Base-by-base conservation (phyloP, 169 alveolate genomes). In the Plasmodium vinckei region DNA sequence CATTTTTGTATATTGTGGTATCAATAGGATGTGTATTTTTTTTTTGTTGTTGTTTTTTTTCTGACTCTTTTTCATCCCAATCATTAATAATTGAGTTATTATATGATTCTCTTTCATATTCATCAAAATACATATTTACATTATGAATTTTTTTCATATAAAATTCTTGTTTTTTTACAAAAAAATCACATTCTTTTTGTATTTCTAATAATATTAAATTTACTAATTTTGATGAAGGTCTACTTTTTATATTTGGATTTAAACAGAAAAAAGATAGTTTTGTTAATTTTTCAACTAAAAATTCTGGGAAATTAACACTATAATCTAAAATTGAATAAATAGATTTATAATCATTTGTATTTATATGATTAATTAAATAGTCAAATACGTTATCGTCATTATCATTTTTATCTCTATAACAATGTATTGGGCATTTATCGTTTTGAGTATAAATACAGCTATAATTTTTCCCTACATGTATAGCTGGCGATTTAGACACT, bases 171-270 rank as follows among this genome's bases (percentile, higher is more conserved):
- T 75, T 64, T 27, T 75, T 75, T n/a, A 75, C 51, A 59, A 63
- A 75, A 19, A 54, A 75, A 7, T 75, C 77, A 33, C 88, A 47
- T 67, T 75, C 88, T 46, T 75, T 75, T 47, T 75, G 77, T 63
- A 75, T 75, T 64, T 75, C 88, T 5, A 75, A 57, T 25, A 75
- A n/a, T 12, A 75, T 75, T 63, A 75, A 27, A 56, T 75, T 75
- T 25, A 75, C 88, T 54, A 75, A 44, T 33, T 75, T 75, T 42
- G 88, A 75, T 23, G 88, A 75, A 1, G 88, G 88, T 57, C 88
- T 63, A 23, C 27, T 75, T 53, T 75, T 75, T 25, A 75, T 75
- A 63, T 75, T 75, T 10, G 88, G 88, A 17, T 75, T 75, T 39
- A 75, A 39, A 42, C 88, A 75, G 5, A 75, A 44, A 56, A 75